A percentile compares a stretch with the other conserved stretches of the same genome.
phyloP scores from a whole-genome alignment of 2,329 filamentous ascomycete species.

The Karstenula rhodostoma region DNA sequence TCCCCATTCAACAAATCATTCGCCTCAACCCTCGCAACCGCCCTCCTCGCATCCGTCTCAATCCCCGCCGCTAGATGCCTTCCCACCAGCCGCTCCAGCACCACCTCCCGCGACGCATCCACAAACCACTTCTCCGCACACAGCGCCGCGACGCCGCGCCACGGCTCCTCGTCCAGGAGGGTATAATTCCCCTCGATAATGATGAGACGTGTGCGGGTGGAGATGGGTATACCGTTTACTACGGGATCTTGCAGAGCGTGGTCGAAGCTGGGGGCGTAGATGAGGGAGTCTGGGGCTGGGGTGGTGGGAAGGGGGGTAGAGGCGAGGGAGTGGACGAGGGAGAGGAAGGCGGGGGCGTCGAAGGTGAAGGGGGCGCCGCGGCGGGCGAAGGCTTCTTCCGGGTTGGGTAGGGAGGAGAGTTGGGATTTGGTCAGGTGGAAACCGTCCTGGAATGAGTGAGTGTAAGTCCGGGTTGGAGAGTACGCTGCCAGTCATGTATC shows the following conservation, averaged over 20 bases:
- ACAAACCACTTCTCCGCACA: constrained; percentile 13
- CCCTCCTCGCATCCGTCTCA: constrained; percentile 2
- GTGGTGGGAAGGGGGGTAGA: constrained; percentile 25
- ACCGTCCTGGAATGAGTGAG: constrained; percentile 31
- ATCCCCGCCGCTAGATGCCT: constrained; percentile 13
- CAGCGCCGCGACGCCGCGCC: background rate
- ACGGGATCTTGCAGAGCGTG: constrained; percentile 36
- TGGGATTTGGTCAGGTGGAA: constrained; percentile 34
- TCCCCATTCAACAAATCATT: constrained; percentile 14
- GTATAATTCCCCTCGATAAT: constrained; percentile 40
- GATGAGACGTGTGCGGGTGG: constrained; percentile 30
- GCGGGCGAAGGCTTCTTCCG: constrained; percentile 30
- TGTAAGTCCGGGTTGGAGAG: background rate
- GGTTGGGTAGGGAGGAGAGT: constrained; percentile 28
- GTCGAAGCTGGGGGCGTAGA: constrained; percentile 35
- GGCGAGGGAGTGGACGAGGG: constrained; percentile 27
- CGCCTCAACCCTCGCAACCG: constrained; percentile 7
- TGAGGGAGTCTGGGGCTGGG: constrained; percentile 23
- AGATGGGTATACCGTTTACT: constrained; percentile 26
- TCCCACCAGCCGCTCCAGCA: constrained; percentile 1
- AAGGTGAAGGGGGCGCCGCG: constrained; percentile 40
- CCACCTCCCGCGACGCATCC: constrained; percentile 6
- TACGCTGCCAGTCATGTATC: too few relatives aligned
- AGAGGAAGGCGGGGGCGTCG: constrained; percentile 30
- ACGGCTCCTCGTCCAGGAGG: constrained; percentile 16